A percentile compares a stretch with the other conserved stretches of the same genome.
These are phyloP conservation scores for Citrus sp. DNA, from an alignment of 345 rosid genomes.

Conservation along the genomic window DNA sequence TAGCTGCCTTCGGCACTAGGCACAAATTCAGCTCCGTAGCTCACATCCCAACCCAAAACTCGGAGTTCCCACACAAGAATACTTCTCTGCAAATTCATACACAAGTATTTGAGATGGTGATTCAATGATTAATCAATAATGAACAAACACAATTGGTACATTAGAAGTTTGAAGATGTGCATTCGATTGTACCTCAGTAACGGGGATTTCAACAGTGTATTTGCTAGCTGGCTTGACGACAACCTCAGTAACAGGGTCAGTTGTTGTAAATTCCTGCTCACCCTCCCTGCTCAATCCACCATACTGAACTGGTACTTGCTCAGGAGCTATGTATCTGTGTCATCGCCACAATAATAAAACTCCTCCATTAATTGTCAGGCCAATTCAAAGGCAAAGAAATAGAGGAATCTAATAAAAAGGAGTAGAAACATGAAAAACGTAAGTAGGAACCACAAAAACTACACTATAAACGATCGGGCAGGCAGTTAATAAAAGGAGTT, in stretches of 20 bases:
- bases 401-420: not conserved
- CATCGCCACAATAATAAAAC: not conserved
- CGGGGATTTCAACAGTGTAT: conserved; percentile 59
- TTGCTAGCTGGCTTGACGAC: conserved; percentile 61
- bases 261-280: conserved; percentile 48
- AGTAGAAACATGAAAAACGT: not conserved
- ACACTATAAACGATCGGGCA: not conserved
- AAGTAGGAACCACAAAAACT: not conserved
- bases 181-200: conserved; percentile 51
- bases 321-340: conserved; percentile 63
- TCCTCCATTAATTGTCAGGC: not conserved
- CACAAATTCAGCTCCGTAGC: conserved; percentile 73
- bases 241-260: conserved; percentile 51
- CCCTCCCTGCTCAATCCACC: conserved; percentile 66
- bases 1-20: conserved; percentile 63
- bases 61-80: conserved; percentile 66
- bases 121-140: not conserved
- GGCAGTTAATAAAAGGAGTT: not conserved
- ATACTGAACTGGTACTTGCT: conserved; percentile 59
- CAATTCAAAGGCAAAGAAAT: not conserved
- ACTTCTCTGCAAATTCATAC: conserved; percentile 36
- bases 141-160: not conserved
- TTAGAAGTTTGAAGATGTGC: not conserved
- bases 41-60: conserved; percentile 82
- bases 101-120: not conserved